Evolutionary conservation across 805 yeast genomes (phyloP).

Genomic region (Priceomyces haplophilus): DNA sequence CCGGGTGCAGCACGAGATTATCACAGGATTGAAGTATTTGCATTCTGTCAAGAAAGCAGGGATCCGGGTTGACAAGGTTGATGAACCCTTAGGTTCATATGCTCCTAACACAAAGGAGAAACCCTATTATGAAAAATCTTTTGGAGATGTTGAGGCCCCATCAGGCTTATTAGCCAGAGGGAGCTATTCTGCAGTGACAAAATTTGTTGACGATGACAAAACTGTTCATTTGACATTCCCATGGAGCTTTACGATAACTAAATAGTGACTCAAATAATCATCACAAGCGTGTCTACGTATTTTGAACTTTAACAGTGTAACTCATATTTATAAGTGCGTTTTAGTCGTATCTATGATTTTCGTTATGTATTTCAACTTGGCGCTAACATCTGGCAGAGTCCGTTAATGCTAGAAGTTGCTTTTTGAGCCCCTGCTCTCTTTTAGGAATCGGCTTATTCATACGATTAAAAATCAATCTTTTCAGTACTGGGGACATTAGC

Average conservation of each 20-base stretch:
- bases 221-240: constrained; percentile 68
- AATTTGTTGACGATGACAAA: constrained; percentile 85
- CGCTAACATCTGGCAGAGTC: neutral
- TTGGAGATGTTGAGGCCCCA: constrained; percentile 76
- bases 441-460: constrained; percentile 9
- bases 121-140: constrained; percentile 66
- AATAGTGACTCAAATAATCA: constrained; percentile 29
- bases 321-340: neutral
- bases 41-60: constrained; percentile 86
- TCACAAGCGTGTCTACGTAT: too few species aligned
- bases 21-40: constrained; percentile 84
- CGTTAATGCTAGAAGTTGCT: neutral
- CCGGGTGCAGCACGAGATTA: constrained; percentile 84
- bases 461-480: constrained; percentile 10
- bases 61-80: constrained; percentile 78
- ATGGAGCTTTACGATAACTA: constrained; percentile 83
- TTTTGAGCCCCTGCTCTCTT: neutral
- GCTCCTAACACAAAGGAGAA: constrained; percentile 83
- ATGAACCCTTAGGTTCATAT: constrained; percentile 86
- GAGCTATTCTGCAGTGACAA: constrained; percentile 72
- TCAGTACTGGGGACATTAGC: constrained; percentile 3
- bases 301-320: too few species aligned
- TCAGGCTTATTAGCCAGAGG: constrained; percentile 88
- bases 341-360: neutral
- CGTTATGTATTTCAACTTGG: neutral